phyloP scores from a whole-genome alignment of 768 basidiomycete species.

The Lactarius psammicola region DNA sequence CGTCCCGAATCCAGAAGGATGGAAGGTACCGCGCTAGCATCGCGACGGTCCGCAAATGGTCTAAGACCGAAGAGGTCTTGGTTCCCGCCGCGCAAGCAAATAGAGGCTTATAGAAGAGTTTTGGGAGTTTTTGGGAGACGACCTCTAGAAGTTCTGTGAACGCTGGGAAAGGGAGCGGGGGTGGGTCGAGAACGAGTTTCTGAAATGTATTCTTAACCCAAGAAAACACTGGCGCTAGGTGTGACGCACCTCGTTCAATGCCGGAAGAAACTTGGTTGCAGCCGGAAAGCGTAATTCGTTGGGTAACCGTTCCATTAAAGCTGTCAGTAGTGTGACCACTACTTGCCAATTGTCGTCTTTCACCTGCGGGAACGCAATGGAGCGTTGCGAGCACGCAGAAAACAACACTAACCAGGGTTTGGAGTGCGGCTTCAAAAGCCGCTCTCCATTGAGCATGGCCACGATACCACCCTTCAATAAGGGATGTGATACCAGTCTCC shows the following conservation, averaged over 20 bases:
- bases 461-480: constrained; percentile 37
- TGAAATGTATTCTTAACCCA: background rate
- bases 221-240: background rate
- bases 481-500: constrained; percentile 22
- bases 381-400: background rate
- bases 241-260: constrained; percentile 49
- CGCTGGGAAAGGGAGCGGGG: constrained; percentile 45
- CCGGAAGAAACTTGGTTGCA: constrained; percentile 43
- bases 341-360: constrained; percentile 44
- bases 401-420: constrained; percentile 7
- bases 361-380: constrained; percentile 35
- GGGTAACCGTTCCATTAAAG: constrained; percentile 46
- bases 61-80: constrained; percentile 54
- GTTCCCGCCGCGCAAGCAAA: constrained; percentile 66
- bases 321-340: constrained; percentile 42
- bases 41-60: constrained; percentile 55
- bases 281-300: constrained; percentile 47
- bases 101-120: constrained; percentile 68
- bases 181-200: constrained; percentile 56
- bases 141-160: constrained; percentile 52
- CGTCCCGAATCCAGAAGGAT: constrained; percentile 64
- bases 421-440: constrained; percentile 27
- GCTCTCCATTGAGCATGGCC: constrained; percentile 14
- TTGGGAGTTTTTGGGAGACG: constrained; percentile 54
- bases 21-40: constrained; percentile 53